Percentiles rank a stretch among this genome's conserved stretches.
Evolutionary conservation across 371 early-diverging fungal species (phyloP).

Genomic region (Haplosporangium sp.): DNA sequence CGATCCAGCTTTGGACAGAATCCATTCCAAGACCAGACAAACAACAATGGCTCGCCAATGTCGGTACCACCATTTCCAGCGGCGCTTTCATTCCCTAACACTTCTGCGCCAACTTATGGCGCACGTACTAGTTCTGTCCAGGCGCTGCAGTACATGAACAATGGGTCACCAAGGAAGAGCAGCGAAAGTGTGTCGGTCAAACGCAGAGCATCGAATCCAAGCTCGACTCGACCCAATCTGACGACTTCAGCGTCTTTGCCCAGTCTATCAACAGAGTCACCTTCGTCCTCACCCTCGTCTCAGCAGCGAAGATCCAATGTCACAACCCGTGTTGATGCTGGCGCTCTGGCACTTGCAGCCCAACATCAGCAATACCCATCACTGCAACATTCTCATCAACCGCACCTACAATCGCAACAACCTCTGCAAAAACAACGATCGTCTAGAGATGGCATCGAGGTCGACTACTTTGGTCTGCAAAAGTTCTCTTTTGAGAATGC

Average conservation of each 20-base stretch:
- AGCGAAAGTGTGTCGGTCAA: constrained; percentile 13
- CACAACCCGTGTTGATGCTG: constrained; percentile 41
- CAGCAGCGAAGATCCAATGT: constrained; percentile 52
- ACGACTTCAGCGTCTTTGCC: constrained; percentile 3
- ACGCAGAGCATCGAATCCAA: constrained; percentile 16
- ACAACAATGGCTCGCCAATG: not conserved
- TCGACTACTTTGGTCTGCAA: constrained; percentile 34
- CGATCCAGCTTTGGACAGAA: constrained; percentile 32
- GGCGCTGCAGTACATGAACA: not conserved
- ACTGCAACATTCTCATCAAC: constrained; percentile 14
- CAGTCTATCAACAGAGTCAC: not conserved
- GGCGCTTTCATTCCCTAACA: not conserved
- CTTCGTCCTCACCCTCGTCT: constrained; percentile 20
- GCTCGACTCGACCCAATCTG: not conserved
- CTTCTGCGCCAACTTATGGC: constrained; percentile 14
- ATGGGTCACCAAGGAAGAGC: constrained; percentile 17
- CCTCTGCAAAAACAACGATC: constrained; percentile 24
- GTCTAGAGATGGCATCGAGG: constrained; percentile 26
- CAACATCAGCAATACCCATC: constrained; percentile 28
- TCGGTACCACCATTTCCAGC: not conserved
- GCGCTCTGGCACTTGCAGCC: constrained; percentile 37
- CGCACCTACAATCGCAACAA: no score
- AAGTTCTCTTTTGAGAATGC: constrained; percentile 24
- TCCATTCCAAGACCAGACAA: constrained; percentile 24
- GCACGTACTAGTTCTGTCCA: constrained; percentile 37